Base-by-base conservation (phyloP, 2,329 filamentous ascomycete species). In the Madurella mycetomatis region DNA sequence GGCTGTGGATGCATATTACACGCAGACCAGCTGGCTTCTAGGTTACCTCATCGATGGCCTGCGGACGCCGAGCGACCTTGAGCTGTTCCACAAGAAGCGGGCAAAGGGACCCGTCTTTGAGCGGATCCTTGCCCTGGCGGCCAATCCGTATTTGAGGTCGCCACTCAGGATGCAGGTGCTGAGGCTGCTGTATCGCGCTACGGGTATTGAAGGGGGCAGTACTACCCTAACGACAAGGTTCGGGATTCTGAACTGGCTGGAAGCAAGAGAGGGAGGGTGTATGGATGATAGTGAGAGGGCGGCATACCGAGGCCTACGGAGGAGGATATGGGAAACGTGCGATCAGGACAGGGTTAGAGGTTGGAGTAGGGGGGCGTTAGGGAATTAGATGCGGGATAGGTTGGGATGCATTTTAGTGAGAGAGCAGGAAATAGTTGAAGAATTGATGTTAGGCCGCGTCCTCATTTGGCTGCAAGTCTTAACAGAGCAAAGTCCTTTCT, bases 151-250 rank as follows among this genome's bases (percentile, higher is more conserved):
- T 51, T 77, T 88, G 56, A 76, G 80, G 2, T 69, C 76, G 16
- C 74, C 77, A 15, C 73, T 86, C 15, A 82, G 83, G 55, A 82
- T 81, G 50, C 83, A 85, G 60, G 71, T 83, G 13, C 66, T 83
- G 30, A 70, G 73, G 66, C 78, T 94, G 18, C 61, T 95, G 15
- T 86, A 85, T 64, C 79, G 86, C 41, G 84, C 85, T 2, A 84
- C 83, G 0, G 79, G 78, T 44, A 81, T 92, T 32, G 80, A 84
- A 31, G 84, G 81, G 1, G 90, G 88, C 1, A 90, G 87, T 68
- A 88, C 85, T 4, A 92, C 87, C n/a, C 75, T 95, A 44, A 79
- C 90, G 39, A 95, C 90, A 1, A 77, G 91, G 53, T 85, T 86
- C 42, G 89, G 88, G 15, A 74, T 88, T 17, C 68, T 92, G 50